Evolutionary conservation across 768 basidiomycete species (phyloP), one percentile per base, ranked within the genome.

Genomic region (Suillus ampliporus): DNA sequence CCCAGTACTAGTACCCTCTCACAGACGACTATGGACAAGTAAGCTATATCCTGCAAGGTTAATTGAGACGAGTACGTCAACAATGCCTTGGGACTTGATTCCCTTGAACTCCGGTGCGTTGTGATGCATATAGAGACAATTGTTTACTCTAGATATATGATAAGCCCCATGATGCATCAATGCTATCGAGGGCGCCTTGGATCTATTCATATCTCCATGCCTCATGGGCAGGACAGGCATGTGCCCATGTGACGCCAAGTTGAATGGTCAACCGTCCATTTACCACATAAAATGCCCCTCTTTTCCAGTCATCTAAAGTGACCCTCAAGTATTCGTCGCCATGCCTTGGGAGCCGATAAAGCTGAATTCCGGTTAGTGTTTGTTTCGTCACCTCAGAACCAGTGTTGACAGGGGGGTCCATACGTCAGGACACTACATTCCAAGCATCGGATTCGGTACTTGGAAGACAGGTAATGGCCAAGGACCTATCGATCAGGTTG

Each of bases 71-170:
- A n/a, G 3, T 23, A 38, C 23, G 19, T 50, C 38, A 28, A 56
- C 19, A 40, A 89, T 90, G 87, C 83, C 87, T 77, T 89, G 88
- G 84, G 79, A 83, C 34, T 60, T 64, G n/a, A 82, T 88, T 62
- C 79, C 78, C 68, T 77, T 89, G 37, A 89, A 87, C 73, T 85
- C 88, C 64, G 87, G 88, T 84, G 59, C 57, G 79, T 62, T 35
- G 4, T 5, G 19, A 46, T 23, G 19, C 19, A 26, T 48, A 43
- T 34, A 57, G 21, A 21, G 14, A 48, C 15, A 48, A 1, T 50
- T 17, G 28, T 31, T 51, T 19, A 7, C 17, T 31, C 19, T 10
- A 11, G 50, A 31, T n/a, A 14, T 6, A 31, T 31, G 31, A 31
- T n/a, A n/a, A 51, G 31, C 6, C 50, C 11, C 50, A 51, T 51